Base-by-base conservation (phyloP, 495 filamentous ascomycete genomes). In the Diplogelasinospora grovesii region DNA sequence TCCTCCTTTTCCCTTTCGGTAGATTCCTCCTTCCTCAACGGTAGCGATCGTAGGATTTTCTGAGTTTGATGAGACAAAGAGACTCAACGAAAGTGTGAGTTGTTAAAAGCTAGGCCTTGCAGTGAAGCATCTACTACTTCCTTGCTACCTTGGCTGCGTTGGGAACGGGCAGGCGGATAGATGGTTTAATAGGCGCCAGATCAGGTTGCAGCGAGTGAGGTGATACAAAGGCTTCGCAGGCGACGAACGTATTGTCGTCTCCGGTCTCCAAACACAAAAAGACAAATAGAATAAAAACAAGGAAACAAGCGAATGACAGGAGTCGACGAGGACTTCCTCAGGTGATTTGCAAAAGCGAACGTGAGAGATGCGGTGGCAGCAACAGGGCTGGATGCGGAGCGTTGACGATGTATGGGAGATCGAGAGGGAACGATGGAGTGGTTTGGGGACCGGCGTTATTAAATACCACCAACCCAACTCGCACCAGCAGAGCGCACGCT, bases 241-340 rank as follows among this genome's bases (percentile, higher is more conserved):
- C 14, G 29, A 32, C 14, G 38, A 34, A n/a, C 38, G 27, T 21
- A 24, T 46, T 35, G 16, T 47, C 37, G 35, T 46, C 20, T 49
- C 46, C 13, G 42, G 32, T 65, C 49, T 52, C 55, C 56, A 59
- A 60, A 61, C 57, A 61, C 57, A 53, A 56, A 59, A 60, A 63
- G 57, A 57, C 52, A 60, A 63, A 61, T 59, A 61, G 54, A 62
- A 57, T 53, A 66, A 69, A 61, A 55, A 49, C n/a, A n/a, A n/a
- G n/a, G 48, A 66, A 57, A 60, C 46, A 70, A 77, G 73, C 71
- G 71, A 78, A 70, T 74, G 74, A 75, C 70, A 75, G 74, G 74
- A 77, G 73, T 65, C 74, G 58, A 70, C 74, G 72, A 77, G 74
- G 74, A 73, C 71, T 74, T 76, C 74, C 74, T 73, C 54, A 49